Conservation (phyloP, 805 yeast genomes). For the Candida adriatica region DNA sequence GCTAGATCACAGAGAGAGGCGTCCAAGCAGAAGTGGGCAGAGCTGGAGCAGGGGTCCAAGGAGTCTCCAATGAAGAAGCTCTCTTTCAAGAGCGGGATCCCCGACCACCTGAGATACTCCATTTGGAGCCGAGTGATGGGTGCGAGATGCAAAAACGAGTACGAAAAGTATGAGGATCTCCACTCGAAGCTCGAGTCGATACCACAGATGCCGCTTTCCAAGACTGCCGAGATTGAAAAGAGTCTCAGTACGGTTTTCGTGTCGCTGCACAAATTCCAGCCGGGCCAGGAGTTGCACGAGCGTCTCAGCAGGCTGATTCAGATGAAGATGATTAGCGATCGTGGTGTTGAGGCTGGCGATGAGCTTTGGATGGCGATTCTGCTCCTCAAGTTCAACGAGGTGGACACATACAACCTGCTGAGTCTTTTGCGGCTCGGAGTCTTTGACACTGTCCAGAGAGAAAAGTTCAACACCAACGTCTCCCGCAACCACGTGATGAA, state of each 20-base stretch:
- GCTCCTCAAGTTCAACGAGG: constrained; percentile 16
- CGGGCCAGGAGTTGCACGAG: constrained; percentile 8
- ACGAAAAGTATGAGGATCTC: constrained; percentile 34
- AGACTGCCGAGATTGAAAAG: constrained; percentile 21
- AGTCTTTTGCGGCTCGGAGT: constrained; percentile 13
- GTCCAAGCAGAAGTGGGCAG: constrained; percentile 18
- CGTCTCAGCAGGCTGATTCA: constrained; percentile 26
- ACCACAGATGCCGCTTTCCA: constrained; percentile 25
- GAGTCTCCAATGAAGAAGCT: constrained; percentile 16
- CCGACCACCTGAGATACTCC: constrained; percentile 18
- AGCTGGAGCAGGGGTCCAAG: constrained; percentile 15
- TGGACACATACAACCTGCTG: constrained; percentile 17
- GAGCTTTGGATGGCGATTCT: constrained; percentile 24
- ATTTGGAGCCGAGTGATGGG: constrained; percentile 15
- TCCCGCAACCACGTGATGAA: constrained; percentile 10
- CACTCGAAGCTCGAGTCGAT: constrained; percentile 24
- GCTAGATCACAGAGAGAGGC: constrained; percentile 8
- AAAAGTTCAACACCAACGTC: constrained; percentile 17
- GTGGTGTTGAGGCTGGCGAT: constrained; percentile 31
- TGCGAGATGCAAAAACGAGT: constrained; percentile 6
- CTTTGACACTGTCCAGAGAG: constrained; percentile 9
- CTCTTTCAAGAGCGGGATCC: constrained; percentile 17
- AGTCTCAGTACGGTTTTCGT: constrained; percentile 10
- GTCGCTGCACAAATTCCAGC: constrained; percentile 12
- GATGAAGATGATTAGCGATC: constrained; percentile 29